These are phyloP conservation scores for Candida parachauliodes DNA, from an alignment of 805 yeast species.

Conservation along the genomic window DNA sequence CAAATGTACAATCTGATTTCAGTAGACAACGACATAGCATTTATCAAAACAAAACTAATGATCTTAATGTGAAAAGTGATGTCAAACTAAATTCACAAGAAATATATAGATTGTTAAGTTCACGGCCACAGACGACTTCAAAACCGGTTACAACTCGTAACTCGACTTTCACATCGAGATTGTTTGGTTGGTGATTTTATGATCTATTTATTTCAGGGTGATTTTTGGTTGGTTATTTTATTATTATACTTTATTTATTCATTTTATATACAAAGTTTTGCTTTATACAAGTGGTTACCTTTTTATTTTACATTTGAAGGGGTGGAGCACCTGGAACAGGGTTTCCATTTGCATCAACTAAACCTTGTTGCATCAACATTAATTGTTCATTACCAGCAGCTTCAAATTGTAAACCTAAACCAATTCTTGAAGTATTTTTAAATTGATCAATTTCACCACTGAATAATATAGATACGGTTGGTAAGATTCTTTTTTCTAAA, in stretches of 20 bases:
- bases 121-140: not conserved
- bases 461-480: constrained; percentile 84
- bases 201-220: too few relatives aligned
- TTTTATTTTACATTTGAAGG: constrained; percentile 24
- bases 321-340: constrained; percentile 79
- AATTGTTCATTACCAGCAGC: constrained; percentile 92
- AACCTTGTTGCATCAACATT: constrained; percentile 86
- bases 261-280: constrained; percentile 8
- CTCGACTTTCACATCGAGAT: constrained; percentile 23
- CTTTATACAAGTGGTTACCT: constrained; percentile 5
- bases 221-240: too few relatives aligned
- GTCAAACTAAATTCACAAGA: constrained; percentile 13
- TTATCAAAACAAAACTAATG: not conserved
- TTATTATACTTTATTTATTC: constrained; percentile 6
- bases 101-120: constrained; percentile 13
- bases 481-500: constrained; percentile 90
- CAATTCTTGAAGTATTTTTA: constrained; percentile 67
- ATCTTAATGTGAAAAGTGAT: not conserved
- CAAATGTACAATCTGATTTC: constrained; percentile 8
- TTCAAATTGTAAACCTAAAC: constrained; percentile 94
- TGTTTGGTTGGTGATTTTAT: constrained; percentile 43
- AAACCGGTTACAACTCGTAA: constrained; percentile 1
- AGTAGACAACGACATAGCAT: constrained; percentile 3
- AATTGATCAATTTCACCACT: constrained; percentile 90
- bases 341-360: constrained; percentile 79